These are phyloP conservation scores for Aphanomyces cochlioides DNA, from an alignment of 352 stramenopile species.

Conservation along the genomic window DNA sequence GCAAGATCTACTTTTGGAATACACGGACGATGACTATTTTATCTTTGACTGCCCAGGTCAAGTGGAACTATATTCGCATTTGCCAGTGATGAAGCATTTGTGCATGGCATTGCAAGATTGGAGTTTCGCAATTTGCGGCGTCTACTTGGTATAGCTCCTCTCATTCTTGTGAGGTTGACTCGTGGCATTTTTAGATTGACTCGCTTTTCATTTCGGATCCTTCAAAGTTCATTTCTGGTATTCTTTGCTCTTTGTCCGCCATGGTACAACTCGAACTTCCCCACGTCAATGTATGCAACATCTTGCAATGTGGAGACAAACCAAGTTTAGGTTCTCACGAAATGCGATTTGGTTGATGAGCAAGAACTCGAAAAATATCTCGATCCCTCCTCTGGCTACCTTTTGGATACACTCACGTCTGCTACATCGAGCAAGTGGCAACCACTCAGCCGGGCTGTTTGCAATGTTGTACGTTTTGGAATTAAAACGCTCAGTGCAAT, in stretches of 20 bases:
- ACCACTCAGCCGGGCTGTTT: conserved; percentile 73
- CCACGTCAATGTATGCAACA: conserved; percentile 72
- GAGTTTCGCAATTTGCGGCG: conserved; percentile 85
- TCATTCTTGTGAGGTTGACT: not conserved
- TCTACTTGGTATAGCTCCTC: conserved; percentile 65
- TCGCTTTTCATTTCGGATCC: conserved; percentile 93
- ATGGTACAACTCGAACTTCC: conserved; percentile 99
- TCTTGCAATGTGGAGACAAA: too few relatives aligned
- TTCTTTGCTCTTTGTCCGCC: conserved; percentile 94
- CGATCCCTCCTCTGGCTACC: conserved; percentile 76
- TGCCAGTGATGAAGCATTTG: conserved; percentile 89
- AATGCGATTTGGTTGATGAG: conserved; percentile 88
- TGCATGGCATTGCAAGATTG: conserved; percentile 78
- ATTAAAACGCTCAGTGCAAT: not conserved
- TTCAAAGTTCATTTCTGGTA: conserved; percentile 97
- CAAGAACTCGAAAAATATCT: conserved; percentile 87
- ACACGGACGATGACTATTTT: conserved; percentile 94
- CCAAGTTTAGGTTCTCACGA: conserved; percentile 64
- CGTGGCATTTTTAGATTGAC: conserved; percentile 67
- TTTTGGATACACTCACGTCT: conserved; percentile 77
- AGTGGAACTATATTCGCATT: conserved; percentile 89
- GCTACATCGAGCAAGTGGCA: conserved; percentile 80
- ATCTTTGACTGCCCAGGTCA: conserved; percentile 98
- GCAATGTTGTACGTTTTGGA: conserved; percentile 67
- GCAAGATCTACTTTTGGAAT: conserved; percentile 86